phyloP scores from a whole-genome alignment of 2,329 filamentous ascomycete species.

The Penicillium sp. region DNA sequence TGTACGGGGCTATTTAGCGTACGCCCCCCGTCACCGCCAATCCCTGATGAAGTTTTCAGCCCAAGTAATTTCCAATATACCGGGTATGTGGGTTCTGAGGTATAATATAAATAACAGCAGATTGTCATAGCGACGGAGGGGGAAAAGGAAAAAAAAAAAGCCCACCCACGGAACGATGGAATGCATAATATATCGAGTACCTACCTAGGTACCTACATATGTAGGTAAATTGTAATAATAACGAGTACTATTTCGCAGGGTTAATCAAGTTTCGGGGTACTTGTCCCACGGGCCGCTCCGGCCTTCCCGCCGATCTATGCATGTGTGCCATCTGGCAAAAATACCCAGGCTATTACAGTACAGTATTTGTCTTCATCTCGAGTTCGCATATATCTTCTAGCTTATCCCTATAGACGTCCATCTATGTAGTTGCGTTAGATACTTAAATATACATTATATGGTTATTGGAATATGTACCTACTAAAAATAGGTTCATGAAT shows the following conservation, averaged over 20 bases:
- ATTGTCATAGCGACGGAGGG: background rate
- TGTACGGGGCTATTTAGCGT: conserved; percentile 14
- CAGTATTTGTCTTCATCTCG: background rate
- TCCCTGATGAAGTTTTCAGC: conserved; percentile 3
- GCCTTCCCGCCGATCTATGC: conserved; percentile 31
- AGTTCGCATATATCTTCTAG: background rate
- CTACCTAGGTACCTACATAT: too few species aligned
- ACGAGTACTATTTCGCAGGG: conserved; percentile 16
- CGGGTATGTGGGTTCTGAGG: background rate
- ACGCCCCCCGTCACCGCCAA: conserved; percentile 15
- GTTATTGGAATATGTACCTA: background rate
- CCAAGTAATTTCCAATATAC: background rate
- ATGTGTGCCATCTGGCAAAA: conserved; percentile 22
- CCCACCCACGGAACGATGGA: background rate
- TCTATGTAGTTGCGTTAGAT: too few species aligned
- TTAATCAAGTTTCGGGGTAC: conserved; percentile 20
- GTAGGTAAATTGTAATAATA: conserved; percentile 1
- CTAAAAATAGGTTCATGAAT: background rate
- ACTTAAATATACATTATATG: background rate
- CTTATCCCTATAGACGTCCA: too few species aligned
- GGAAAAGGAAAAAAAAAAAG: background rate
- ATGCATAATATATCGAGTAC: background rate
- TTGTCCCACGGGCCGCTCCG: conserved; percentile 30
- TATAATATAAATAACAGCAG: background rate
- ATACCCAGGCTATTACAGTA: conserved; percentile 3